Percentiles rank a stretch among this genome's conserved stretches.
Evolutionary conservation across 768 basidiomycete species (phyloP).

Genomic region (Coprinellus aureogranulatus): DNA sequence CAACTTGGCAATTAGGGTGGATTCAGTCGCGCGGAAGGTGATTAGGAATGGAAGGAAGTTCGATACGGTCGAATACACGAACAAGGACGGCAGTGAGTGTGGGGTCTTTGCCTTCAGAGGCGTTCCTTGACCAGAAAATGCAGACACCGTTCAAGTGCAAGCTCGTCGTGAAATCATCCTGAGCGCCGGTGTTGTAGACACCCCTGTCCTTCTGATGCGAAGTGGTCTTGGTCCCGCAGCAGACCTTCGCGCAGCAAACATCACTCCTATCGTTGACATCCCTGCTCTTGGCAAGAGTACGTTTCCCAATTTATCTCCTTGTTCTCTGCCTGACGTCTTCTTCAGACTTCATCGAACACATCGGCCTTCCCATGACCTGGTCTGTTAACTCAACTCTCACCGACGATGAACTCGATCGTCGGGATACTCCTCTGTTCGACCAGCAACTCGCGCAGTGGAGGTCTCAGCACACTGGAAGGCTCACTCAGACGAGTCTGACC

Average conservation of each 20-base stretch:
- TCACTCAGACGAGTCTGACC: background rate
- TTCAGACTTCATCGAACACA: conserved; percentile 2
- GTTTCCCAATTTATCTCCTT: background rate
- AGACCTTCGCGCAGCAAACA: background rate
- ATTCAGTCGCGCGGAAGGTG: background rate
- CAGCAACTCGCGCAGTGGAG: background rate
- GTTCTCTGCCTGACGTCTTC: too few species aligned
- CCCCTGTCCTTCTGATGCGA: background rate
- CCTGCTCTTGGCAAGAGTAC: background rate
- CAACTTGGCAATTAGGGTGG: background rate
- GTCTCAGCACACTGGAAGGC: background rate
- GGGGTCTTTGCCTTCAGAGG: background rate
- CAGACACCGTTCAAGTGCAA: background rate
- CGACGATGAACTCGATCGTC: background rate
- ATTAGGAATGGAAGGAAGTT: background rate
- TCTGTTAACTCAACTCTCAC: background rate
- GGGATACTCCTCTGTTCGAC: background rate
- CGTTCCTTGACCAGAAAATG: background rate
- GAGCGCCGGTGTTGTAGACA: background rate
- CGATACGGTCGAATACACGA: background rate
- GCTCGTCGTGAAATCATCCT: background rate
- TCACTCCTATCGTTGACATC: background rate
- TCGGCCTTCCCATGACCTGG: background rate
- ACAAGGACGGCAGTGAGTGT: background rate
- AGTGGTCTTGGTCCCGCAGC: background rate